Evolutionary conservation across 768 basidiomycete genomes (phyloP).

Genomic region (Naganishia kalamii): DNA sequence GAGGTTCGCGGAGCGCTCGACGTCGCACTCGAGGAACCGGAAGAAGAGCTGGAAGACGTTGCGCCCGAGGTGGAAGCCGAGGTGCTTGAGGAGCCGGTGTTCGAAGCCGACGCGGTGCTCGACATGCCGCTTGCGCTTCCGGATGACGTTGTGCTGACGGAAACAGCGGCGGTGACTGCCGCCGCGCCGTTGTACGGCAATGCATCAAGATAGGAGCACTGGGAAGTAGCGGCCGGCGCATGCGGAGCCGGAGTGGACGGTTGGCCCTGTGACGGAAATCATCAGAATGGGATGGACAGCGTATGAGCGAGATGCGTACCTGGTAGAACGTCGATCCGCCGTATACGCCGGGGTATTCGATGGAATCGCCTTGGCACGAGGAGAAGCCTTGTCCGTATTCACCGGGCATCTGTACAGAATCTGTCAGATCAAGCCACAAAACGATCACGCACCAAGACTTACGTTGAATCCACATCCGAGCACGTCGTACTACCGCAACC

Average conservation of each 20-base stretch:
- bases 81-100: slow-evolving; percentile 2
- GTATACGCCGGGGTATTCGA: slow-evolving; percentile 47
- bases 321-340: slow-evolving; percentile 48
- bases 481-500: slow-evolving; percentile 39
- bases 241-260: slow-evolving; percentile 49
- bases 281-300: not conserved
- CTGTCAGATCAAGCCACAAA: not conserved
- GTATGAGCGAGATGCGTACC: slow-evolving; percentile 10
- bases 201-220: slow-evolving; percentile 51
- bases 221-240: slow-evolving; percentile 55
- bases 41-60: not conserved
- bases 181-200: slow-evolving; percentile 37
- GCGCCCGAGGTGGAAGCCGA: slow-evolving; percentile 2
- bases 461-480: slow-evolving; percentile 40
- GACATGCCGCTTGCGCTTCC: not conserved
- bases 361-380: slow-evolving; percentile 34
- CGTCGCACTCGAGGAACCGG: not conserved
- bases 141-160: not conserved
- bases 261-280: slow-evolving; percentile 34
- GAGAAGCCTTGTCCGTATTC: slow-evolving; percentile 32
- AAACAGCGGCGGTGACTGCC: slow-evolving; percentile 34
- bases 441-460: not conserved
- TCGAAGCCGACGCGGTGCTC: not conserved
- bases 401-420: slow-evolving; percentile 4
- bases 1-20: not conserved